phyloP scores from a whole-genome alignment of 805 yeast species.

The Starmerella lactis-condensi region DNA sequence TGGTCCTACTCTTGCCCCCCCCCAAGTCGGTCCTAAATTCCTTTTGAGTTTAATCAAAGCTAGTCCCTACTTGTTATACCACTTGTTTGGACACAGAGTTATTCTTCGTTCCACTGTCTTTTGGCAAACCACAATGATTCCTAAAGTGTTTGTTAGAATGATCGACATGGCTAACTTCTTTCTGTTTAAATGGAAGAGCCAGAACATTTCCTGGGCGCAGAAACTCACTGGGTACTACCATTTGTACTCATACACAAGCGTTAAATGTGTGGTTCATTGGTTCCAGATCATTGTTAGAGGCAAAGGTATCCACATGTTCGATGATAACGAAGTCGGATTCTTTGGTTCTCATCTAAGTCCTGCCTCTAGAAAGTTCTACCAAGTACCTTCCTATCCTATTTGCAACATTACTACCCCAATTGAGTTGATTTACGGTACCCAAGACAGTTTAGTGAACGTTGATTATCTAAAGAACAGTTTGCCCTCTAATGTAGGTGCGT shows the following conservation, averaged over 20 bases:
- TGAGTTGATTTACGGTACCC: constrained; percentile 56
- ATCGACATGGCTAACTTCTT: constrained; percentile 53
- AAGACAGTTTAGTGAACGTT: constrained; percentile 75
- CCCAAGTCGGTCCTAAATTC: constrained; percentile 57
- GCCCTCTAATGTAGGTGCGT: constrained; percentile 33
- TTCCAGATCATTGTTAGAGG: constrained; percentile 67
- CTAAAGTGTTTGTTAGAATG: constrained; percentile 49
- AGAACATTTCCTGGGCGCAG: constrained; percentile 52
- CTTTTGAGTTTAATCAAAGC: constrained; percentile 59
- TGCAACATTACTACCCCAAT: constrained; percentile 53
- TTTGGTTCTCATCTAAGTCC: constrained; percentile 18
- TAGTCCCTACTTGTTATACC: constrained; percentile 52
- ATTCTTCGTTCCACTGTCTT: constrained; percentile 57
- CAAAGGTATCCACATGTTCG: constrained; percentile 68
- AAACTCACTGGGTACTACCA: constrained; percentile 71
- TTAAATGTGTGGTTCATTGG: constrained; percentile 90
- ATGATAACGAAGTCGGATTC: constrained; percentile 37
- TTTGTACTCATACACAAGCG: constrained; percentile 77
- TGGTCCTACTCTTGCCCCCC: constrained; percentile 89
- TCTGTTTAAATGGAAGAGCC: constrained; percentile 64
- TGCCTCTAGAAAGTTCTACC: constrained; percentile 24
- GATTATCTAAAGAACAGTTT: constrained; percentile 50
- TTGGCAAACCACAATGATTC: constrained; percentile 65
- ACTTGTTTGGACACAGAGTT: constrained; percentile 55
- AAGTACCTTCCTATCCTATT: constrained; percentile 46